phyloP scores from a whole-genome alignment of 495 filamentous ascomycete genomes.

The Trichoderma orchidacearum region DNA sequence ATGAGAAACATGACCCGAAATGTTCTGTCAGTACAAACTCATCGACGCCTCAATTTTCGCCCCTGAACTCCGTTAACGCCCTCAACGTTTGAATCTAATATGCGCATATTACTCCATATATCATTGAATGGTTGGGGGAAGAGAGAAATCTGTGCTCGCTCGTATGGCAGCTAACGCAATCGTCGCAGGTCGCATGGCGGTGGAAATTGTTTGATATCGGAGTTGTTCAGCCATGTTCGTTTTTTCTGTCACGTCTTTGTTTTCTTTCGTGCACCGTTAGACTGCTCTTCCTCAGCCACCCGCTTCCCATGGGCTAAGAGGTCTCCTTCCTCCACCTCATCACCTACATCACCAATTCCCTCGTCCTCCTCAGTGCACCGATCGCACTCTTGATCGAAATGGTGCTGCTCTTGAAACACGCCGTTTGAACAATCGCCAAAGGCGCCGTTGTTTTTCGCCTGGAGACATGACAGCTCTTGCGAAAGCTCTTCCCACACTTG shows the following conservation, averaged over 20 bases:
- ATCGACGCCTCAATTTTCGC: neutral
- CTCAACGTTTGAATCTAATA: neutral
- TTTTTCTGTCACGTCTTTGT: neutral
- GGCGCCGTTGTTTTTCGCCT: slow-evolving; percentile 20
- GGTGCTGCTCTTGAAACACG: slow-evolving; percentile 14
- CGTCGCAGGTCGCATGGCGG: neutral
- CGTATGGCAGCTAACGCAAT: neutral
- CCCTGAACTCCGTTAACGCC: neutral
- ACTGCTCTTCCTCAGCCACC: slow-evolving; percentile 3
- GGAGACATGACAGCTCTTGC: slow-evolving; percentile 21
- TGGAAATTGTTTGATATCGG: neutral
- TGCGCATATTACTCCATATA: neutral
- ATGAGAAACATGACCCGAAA: too few relatives aligned
- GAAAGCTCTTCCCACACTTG: slow-evolving; percentile 18
- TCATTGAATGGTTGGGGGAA: neutral
- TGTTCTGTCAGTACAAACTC: too few relatives aligned
- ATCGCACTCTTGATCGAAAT: slow-evolving; percentile 22
- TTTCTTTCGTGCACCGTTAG: neutral
- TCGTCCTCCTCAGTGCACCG: slow-evolving; percentile 13
- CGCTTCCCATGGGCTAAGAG: neutral
- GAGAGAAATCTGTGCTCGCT: neutral
- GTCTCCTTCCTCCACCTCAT: slow-evolving; percentile 12
- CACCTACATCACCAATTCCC: slow-evolving; percentile 16
- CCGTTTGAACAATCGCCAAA: slow-evolving; percentile 18
- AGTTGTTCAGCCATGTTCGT: neutral